A percentile compares a stretch with the other conserved stretches of the same genome.
Conservation (phyloP, 1,284 basidiomycete species). For the Sphaerobolus stellatus region DNA sequence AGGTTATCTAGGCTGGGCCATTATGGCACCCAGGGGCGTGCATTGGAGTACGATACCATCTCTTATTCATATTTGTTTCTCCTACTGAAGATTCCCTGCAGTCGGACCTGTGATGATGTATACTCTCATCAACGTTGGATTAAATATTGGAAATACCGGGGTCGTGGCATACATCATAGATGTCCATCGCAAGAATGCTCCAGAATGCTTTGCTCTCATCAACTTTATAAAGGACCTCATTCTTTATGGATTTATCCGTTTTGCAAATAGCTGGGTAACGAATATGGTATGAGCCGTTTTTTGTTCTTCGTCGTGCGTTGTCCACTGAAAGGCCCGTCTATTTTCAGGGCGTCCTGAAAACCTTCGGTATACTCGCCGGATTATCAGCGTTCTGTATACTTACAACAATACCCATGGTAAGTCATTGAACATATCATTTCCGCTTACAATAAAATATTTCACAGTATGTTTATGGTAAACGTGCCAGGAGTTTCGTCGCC, state of each 20-base stretch:
- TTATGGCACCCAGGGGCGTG: conserved; percentile 12
- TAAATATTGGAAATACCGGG: conserved; percentile 21
- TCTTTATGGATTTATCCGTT: conserved; percentile 45
- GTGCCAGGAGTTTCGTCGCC: conserved; percentile 3
- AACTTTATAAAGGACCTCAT: conserved; percentile 48
- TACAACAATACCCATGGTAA: conserved; percentile 8
- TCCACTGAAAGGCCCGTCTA: no score
- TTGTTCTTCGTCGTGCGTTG: no score
- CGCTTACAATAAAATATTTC: no score
- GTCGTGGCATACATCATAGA: conserved; percentile 46
- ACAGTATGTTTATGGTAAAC: conserved; percentile 9
- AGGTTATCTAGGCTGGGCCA: conserved; percentile 10
- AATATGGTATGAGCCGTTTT: conserved; percentile 3
- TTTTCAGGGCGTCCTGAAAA: not conserved
- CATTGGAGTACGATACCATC: conserved; percentile 14
- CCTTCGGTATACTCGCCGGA: conserved; percentile 5
- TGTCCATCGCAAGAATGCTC: conserved; percentile 39
- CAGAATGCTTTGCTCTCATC: conserved; percentile 42
- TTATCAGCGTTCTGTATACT: conserved; percentile 1
- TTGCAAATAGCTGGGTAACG: conserved; percentile 44
- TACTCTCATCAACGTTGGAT: conserved; percentile 19
- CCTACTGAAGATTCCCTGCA: not conserved
- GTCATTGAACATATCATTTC: not conserved
- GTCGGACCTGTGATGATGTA: conserved; percentile 20
- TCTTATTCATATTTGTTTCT: not conserved